Conservation (phyloP, 2,329 filamentous ascomycete species). For the Capronia epimyces region DNA sequence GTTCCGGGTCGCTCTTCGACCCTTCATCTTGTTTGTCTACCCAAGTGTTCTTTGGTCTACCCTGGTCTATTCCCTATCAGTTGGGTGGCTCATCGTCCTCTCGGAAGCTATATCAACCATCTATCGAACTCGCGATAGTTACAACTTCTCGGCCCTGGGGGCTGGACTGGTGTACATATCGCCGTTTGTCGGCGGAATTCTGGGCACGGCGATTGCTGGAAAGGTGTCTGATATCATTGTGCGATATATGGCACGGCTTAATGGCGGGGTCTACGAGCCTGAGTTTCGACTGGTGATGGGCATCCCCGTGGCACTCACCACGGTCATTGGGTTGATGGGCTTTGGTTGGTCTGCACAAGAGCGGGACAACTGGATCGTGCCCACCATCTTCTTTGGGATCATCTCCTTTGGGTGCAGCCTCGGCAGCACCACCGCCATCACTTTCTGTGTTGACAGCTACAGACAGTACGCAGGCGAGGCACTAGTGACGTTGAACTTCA, state of each 20-base stretch:
- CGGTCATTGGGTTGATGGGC: conserved; percentile 81
- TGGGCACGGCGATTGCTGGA: conserved; percentile 88
- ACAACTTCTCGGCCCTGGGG: conserved; percentile 75
- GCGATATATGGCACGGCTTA: conserved; percentile 70
- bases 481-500: conserved; percentile 87
- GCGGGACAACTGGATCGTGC: conserved; percentile 77
- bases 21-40: conserved; percentile 81
- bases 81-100: conserved; percentile 93
- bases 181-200: conserved; percentile 78
- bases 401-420: conserved; percentile 89
- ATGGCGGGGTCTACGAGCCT: conserved; percentile 91
- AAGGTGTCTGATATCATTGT: conserved; percentile 83
- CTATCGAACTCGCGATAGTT: conserved; percentile 62
- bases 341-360: conserved; percentile 88
- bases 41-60: conserved; percentile 86
- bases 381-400: conserved; percentile 86
- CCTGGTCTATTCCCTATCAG: conserved; percentile 75
- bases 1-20: conserved; percentile 69
- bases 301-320: conserved; percentile 69
- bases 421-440: conserved; percentile 85
- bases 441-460: conserved; percentile 90
- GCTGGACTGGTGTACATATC: conserved; percentile 84
- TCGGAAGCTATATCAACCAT: conserved; percentile 81
- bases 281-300: conserved; percentile 91
- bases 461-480: conserved; percentile 90